Evolutionary conservation across 768 basidiomycete species (phyloP), one percentile per base, ranked within the genome.

Genomic region (Hygrophoropsis aurantiaca): DNA sequence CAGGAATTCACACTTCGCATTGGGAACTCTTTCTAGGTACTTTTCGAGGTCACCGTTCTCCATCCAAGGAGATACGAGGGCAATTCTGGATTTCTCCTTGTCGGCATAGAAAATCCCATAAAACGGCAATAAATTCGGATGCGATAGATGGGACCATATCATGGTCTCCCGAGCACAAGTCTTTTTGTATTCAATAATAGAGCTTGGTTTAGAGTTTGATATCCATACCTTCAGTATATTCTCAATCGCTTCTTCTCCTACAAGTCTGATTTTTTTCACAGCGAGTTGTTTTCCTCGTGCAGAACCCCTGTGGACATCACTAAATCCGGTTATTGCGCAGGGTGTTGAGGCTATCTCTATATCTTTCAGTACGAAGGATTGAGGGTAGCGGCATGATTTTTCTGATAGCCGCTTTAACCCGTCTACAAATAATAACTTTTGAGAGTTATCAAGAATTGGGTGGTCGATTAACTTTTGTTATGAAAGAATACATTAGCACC

Each of bases 111-210:
- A 59, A 3, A 62, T 66, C 11, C 73, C 73, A 42, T 59, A 60
- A 1, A 74, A 54, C 21, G 63, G 57, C 23, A 74, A 51, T 20
- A 74, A 60, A 41, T 73, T 58, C n/a, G 69, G 67, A 54, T 74
- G 73, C 6, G 61, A 56, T 1, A 74, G 64, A 21, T 57, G 54
- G 43, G 66, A 67, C 72, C 72, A 72, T 7, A 72, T 62, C 27
- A 53, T 50, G 19, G 74, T 52, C 46, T 75, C 73, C 11, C 65
- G 66, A n/a, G 52, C 57, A 30, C 68, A 63, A 47, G 55, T 51
- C 65, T 67, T 37, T 40, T 27, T 41, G 56, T 51, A 6, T 13
- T 6, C 13, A 30, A 30, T 6, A 52, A 51, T n/a, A 56, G 42
- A 44, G 58, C 52, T 9, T 25, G 33, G 20, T 44, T 32, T 54